A percentile compares a stretch with the other conserved stretches of the same genome.
Conservation (phyloP, 2,329 filamentous ascomycete species). For the Paecilomyces formosus region DNA sequence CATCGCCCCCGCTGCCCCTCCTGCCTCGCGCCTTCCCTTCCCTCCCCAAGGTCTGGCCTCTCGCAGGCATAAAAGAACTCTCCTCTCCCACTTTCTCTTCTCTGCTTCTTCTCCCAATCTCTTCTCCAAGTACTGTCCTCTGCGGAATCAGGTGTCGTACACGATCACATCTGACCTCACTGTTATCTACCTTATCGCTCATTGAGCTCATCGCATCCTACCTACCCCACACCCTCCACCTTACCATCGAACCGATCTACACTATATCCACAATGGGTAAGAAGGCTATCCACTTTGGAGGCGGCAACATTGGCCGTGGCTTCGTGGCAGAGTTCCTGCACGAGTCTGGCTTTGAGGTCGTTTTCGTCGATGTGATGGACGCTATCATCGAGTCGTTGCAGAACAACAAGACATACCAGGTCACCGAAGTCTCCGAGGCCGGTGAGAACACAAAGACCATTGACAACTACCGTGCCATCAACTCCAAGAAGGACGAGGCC, state of each 20-base stretch:
- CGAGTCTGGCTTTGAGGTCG: constrained; percentile 88
- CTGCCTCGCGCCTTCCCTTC: background rate
- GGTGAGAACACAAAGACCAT: constrained; percentile 76
- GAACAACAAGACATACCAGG: constrained; percentile 67
- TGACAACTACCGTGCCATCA: constrained; percentile 94
- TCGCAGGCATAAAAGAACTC: constrained; percentile 1
- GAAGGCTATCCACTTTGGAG: constrained; percentile 78
- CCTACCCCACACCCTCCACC: background rate
- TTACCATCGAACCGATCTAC: background rate
- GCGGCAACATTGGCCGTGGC: constrained; percentile 79
- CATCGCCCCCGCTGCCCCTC: constrained; percentile 1
- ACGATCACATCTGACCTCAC: background rate
- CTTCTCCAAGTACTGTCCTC: constrained; percentile 4
- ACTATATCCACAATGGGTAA: constrained; percentile 36
- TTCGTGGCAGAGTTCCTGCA: constrained; percentile 89
- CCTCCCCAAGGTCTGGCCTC: background rate
- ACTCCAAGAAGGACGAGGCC: constrained; percentile 77
- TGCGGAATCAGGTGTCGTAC: background rate
- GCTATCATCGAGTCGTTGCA: constrained; percentile 74
- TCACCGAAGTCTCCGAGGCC: constrained; percentile 84
- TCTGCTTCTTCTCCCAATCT: constrained; percentile 10
- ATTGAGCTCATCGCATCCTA: constrained; percentile 1
- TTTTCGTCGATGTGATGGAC: constrained; percentile 94
- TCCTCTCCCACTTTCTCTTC: constrained; percentile 8
- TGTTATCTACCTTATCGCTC: background rate